phyloP scores from a whole-genome alignment of 495 filamentous ascomycete genomes.

The Penicillium roqueforti region DNA sequence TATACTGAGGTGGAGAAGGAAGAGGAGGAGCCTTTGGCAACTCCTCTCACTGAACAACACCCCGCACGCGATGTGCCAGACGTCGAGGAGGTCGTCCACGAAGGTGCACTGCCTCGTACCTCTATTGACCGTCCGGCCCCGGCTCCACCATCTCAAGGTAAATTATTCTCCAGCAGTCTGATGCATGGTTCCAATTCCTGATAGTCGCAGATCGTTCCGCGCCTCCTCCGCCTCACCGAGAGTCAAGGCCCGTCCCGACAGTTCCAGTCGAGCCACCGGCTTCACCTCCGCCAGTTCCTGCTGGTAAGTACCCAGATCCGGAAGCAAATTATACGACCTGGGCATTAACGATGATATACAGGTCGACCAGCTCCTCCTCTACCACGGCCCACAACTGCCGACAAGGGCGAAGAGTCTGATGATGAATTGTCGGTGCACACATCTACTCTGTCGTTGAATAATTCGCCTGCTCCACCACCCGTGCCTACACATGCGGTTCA shows the following conservation, averaged over 20 bases:
- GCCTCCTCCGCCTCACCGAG: conserved; percentile 31
- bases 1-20: conserved; percentile 40
- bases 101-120: conserved; percentile 42
- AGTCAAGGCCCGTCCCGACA: conserved; percentile 45
- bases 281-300: conserved; percentile 65
- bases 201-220: conserved; percentile 23
- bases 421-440: conserved; percentile 81
- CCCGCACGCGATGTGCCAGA: conserved; percentile 53
- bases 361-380: conserved; percentile 55
- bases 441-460: conserved; percentile 41
- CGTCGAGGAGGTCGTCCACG: conserved; percentile 52
- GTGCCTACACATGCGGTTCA: conserved; percentile 44
- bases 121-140: conserved; percentile 46
- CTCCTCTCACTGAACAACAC: conserved; percentile 43
- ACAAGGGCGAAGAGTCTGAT: conserved; percentile 83
- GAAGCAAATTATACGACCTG: background rate
- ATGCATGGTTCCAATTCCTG: conserved; percentile 2
- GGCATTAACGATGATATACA: conserved; percentile 32
- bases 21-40: conserved; percentile 34
- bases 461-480: conserved; percentile 42
- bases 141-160: conserved; percentile 50
- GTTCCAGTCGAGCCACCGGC: conserved; percentile 59
- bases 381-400: conserved; percentile 56
- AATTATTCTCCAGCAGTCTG: background rate
- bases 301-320: conserved; percentile 54